These are phyloP conservation scores for Chlorella ohadii DNA, from an alignment of 139 green algal genomes.

Conservation along the genomic window DNA sequence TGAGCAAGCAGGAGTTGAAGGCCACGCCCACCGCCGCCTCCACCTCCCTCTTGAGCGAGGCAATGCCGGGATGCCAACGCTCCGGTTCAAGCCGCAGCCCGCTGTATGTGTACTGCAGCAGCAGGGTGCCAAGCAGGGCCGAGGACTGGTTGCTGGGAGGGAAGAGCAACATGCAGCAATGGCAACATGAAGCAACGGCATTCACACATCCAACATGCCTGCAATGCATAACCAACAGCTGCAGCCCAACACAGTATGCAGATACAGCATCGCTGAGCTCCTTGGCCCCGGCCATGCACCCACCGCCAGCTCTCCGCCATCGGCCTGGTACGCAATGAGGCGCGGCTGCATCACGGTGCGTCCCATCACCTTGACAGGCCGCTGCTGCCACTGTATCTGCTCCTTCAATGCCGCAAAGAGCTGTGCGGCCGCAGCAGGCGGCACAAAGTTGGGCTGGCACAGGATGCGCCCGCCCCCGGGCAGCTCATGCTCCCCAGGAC, in stretches of 20 bases:
- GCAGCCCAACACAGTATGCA: not conserved
- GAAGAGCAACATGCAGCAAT: no score
- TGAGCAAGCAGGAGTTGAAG: slow-evolving; percentile 73
- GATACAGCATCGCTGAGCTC: not conserved
- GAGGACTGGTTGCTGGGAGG: no score
- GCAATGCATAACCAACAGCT: no score
- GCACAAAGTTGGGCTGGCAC: not conserved
- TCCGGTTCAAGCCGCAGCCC: slow-evolving; percentile 40
- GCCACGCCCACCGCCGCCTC: not conserved
- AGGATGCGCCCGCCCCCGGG: not conserved
- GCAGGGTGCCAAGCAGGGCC: no score
- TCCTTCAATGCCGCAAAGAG: slow-evolving; percentile 18
- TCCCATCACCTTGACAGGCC: slow-evolving; percentile 51
- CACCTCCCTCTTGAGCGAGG: slow-evolving; percentile 37
- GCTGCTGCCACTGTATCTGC: slow-evolving; percentile 53
- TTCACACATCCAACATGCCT: no score
- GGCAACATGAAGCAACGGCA: no score
- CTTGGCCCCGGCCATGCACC: not conserved
- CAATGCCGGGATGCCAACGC: slow-evolving; percentile 34
- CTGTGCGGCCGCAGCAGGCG: not conserved
- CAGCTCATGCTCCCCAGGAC: not conserved
- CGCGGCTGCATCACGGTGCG: slow-evolving; percentile 63
- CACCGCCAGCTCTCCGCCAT: slow-evolving; percentile 25
- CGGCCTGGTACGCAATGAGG: slow-evolving; percentile 68
- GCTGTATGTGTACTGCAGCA: slow-evolving; percentile 65